Percentiles rank a stretch among this genome's conserved stretches.
phyloP scores from a whole-genome alignment of 2,329 filamentous ascomycete genomes.

The Byssochlamys sp. region DNA sequence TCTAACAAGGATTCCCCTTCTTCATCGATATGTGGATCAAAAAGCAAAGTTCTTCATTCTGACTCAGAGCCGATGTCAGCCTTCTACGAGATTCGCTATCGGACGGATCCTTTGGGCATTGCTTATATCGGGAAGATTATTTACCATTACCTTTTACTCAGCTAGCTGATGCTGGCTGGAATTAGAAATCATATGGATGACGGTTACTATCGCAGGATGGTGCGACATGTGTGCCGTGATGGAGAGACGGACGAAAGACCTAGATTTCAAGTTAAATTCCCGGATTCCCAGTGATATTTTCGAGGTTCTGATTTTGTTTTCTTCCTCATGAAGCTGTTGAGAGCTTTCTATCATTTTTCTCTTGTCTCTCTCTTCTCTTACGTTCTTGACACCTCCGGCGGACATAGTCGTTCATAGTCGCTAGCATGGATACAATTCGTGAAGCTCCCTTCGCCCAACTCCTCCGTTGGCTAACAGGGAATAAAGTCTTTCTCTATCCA shows the following conservation, averaged over 20 bases:
- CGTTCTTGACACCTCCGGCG: neutral
- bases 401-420: neutral
- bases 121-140: neutral
- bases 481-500: conserved; percentile 36
- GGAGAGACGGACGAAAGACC: neutral
- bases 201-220: neutral
- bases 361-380: neutral
- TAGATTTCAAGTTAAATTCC: neutral
- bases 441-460: conserved; percentile 41
- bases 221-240: neutral
- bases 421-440: conserved; percentile 21
- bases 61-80: neutral
- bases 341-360: neutral
- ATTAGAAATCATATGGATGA: neutral
- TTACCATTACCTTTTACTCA: neutral
- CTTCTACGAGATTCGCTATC: neutral
- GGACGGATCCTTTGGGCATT: neutral
- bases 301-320: neutral
- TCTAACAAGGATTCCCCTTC: neutral
- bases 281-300: neutral
- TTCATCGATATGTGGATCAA: neutral
- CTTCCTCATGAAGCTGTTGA: neutral
- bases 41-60: neutral
- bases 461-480: conserved; percentile 34
- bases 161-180: neutral